Conservation (phyloP, 306 rosid species). For the Cicer cuneatum region DNA sequence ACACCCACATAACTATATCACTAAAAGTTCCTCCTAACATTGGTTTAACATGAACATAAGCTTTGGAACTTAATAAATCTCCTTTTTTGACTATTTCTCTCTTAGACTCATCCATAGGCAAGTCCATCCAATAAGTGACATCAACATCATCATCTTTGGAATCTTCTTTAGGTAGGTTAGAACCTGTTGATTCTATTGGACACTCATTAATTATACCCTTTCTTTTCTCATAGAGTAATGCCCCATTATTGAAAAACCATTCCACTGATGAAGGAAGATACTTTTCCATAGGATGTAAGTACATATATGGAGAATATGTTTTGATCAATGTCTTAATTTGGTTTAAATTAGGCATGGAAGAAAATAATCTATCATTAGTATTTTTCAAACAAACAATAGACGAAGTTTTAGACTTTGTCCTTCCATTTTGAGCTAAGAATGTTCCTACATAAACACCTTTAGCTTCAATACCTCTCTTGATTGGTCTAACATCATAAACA, state of each 20-base stretch:
- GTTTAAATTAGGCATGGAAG: slow-evolving; percentile 61
- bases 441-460: slow-evolving; percentile 67
- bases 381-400: slow-evolving; percentile 69
- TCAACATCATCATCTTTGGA: slow-evolving; percentile 56
- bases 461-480: slow-evolving; percentile 53
- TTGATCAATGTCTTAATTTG: slow-evolving; percentile 58
- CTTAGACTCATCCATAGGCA: slow-evolving; percentile 53
- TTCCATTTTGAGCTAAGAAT: slow-evolving; percentile 58
- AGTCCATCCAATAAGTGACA: slow-evolving; percentile 65
- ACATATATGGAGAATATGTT: slow-evolving; percentile 65
- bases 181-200: slow-evolving; percentile 53
- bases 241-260: slow-evolving; percentile 77
- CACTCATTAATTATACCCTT: slow-evolving; percentile 26
- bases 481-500: slow-evolving; percentile 58
- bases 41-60: slow-evolving; percentile 67
- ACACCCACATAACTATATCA: slow-evolving; percentile 73
- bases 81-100: slow-evolving; percentile 61
- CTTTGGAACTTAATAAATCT: slow-evolving; percentile 53
- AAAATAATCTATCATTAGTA: slow-evolving; percentile 15
- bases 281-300: slow-evolving; percentile 67
- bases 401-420: slow-evolving; percentile 2
- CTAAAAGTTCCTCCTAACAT: slow-evolving; percentile 76
- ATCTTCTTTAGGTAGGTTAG: slow-evolving; percentile 70
- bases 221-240: slow-evolving; percentile 55
- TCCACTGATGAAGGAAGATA: slow-evolving; percentile 65